Evolutionary conservation across 2,329 filamentous ascomycete genomes (phyloP).

Genomic region (Scedosporium boydii): DNA sequence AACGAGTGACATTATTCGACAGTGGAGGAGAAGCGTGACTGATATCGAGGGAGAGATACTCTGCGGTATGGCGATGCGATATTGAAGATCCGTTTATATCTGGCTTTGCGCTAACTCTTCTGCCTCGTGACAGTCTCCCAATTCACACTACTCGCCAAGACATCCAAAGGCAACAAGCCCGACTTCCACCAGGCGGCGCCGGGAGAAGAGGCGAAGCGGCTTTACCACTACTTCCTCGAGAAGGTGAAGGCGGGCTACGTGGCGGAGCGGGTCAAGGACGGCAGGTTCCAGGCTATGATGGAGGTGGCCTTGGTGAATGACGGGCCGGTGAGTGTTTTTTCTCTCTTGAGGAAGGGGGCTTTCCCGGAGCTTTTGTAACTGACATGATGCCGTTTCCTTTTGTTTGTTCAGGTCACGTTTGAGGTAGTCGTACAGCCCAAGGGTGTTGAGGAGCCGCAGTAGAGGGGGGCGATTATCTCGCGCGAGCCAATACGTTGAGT

Average conservation of each 20-base stretch:
- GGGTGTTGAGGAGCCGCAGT: not conserved
- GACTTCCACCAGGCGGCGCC: constrained; percentile 85
- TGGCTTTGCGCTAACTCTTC: not conserved
- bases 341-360: not conserved
- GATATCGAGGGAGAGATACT: constrained; percentile 88
- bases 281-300: constrained; percentile 99
- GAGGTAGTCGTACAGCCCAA: constrained; percentile 11
- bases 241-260: constrained; percentile 66
- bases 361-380: not conserved
- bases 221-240: constrained; percentile 77
- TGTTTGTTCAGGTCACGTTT: constrained; percentile 13
- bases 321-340: constrained; percentile 42
- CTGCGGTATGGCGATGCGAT: constrained; percentile 46
- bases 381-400: not conserved
- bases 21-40: constrained; percentile 87
- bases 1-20: not conserved
- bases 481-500: not conserved
- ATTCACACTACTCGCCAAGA: constrained; percentile 85
- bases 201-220: constrained; percentile 64
- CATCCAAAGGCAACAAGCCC: constrained; percentile 93
- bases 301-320: constrained; percentile 90
- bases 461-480: too few species aligned
- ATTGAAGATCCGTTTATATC: not conserved
- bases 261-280: constrained; percentile 74
- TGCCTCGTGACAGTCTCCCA: constrained; percentile 64